Evolutionary conservation across 2,329 filamentous ascomycete species (phyloP), one percentile per base, ranked within the genome.

Genomic region (Aureobasidium sp.): DNA sequence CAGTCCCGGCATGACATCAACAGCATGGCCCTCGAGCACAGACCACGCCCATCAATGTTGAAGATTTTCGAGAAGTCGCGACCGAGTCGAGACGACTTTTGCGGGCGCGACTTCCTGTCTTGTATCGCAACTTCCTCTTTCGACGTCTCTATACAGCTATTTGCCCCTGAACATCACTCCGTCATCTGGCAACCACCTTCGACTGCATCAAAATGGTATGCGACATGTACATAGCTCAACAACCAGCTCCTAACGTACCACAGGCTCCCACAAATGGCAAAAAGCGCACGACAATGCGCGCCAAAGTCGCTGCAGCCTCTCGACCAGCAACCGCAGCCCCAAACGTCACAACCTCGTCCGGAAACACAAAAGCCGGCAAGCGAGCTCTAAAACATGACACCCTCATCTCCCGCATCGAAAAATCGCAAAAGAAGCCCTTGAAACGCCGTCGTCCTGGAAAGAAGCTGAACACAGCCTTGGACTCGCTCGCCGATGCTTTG

Each of bases 361-460:
- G 84, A 63, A 81, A 84, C 59, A 85, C 81, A 64, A 97, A 96
- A 75, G 86, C 83, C 70, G 89, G 95, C 77, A 95, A 93, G 77
- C 88, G 87, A 25, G 77, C 81, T 35, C 89, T 95, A 67, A 92
- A 91, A 70, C 90, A 90, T 78, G 87, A 88, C 0, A 76, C 85
- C 15, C 90, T 97, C 65, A 78, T 95, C 29, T 86, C 84, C 21
- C 88, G 86, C 64, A 88, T 96, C 67, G 78, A 85, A 65, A 90
- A 91, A 46, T 55, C 62, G 65, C 70, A 68, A 19, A 65, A 68
- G 6, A 67, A 74, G 57, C 72, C 72, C 58, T 84, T 80, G 69
- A 72, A 66, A 79, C 9, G 85, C 8, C 79, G 88, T 65, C 75
- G 87, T 4, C 85, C 89, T 0, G 82, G 79, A 63, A 92, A 91